Conservation (phyloP, 2,329 filamentous ascomycete genomes). For the Scedosporium boydii region DNA sequence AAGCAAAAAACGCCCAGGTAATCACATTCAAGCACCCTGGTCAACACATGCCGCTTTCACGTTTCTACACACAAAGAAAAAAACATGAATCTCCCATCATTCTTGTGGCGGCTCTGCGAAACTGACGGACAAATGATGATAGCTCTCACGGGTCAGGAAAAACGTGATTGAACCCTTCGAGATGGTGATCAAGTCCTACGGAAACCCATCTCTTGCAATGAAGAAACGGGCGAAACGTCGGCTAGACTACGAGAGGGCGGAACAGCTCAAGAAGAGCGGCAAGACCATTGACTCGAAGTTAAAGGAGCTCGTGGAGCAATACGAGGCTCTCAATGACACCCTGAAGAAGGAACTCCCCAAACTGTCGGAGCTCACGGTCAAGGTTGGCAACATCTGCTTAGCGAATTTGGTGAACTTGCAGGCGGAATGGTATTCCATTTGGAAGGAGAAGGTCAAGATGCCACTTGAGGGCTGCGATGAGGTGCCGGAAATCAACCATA, state of each 20-base stretch:
- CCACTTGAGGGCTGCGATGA: constrained; percentile 56
- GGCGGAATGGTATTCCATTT: constrained; percentile 70
- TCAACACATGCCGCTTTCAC: not conserved
- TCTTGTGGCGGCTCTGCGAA: too few relatives aligned
- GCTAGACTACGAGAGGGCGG: constrained; percentile 75
- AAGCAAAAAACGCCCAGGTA: not conserved
- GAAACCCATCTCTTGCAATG: constrained; percentile 79
- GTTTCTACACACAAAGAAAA: constrained; percentile 13
- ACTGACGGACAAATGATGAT: constrained; percentile 1
- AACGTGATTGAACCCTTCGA: constrained; percentile 80
- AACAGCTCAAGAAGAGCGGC: constrained; percentile 66
- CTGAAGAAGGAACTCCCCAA: constrained; percentile 86
- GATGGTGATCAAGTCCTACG: constrained; percentile 67
- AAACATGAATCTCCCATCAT: too few relatives aligned
- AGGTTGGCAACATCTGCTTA: constrained; percentile 73
- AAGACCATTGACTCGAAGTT: constrained; percentile 85
- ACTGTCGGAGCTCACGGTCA: constrained; percentile 72
- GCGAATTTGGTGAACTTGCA: constrained; percentile 80
- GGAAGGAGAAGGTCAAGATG: constrained; percentile 72
- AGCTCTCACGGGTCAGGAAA: constrained; percentile 61
- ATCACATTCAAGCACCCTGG: not conserved
- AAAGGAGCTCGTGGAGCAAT: constrained; percentile 75
- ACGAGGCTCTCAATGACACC: constrained; percentile 83
- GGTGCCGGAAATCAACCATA: constrained; percentile 59
- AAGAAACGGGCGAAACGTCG: constrained; percentile 91